phyloP scores from a whole-genome alignment of 768 basidiomycete species.

The Lentinula guzmanii region DNA sequence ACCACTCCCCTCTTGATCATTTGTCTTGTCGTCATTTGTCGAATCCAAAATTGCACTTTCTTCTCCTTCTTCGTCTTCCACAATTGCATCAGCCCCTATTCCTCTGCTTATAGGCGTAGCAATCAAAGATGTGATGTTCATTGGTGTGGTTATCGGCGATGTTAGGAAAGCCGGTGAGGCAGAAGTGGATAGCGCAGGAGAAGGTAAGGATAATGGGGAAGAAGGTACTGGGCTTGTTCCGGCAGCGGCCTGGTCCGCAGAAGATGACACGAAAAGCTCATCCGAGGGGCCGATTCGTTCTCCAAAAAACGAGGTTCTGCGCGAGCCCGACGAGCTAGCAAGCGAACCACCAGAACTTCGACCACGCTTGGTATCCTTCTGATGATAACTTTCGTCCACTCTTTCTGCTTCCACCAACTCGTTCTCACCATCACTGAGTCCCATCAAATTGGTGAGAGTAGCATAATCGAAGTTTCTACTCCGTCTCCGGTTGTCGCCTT shows the following conservation, averaged over 20 bases:
- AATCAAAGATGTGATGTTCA: not conserved
- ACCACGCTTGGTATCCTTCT: not conserved
- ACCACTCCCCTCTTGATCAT: not conserved
- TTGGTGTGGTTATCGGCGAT: not conserved
- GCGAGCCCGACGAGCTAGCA: not conserved
- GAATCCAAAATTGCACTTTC: not conserved
- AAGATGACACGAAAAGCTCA: not conserved
- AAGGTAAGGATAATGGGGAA: not conserved
- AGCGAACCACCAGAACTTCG: not conserved
- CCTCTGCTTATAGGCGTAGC: not conserved
- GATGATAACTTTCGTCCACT: not conserved
- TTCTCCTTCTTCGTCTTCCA: constrained; percentile 8
- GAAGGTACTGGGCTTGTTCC: not conserved
- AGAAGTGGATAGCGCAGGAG: not conserved
- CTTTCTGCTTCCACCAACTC: not conserved
- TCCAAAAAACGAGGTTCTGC: not conserved
- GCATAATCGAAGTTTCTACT: not conserved
- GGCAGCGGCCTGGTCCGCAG: not conserved
- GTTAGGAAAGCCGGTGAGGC: not conserved
- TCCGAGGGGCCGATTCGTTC: constrained; percentile 7
- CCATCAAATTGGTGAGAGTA: not conserved
- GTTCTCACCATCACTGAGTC: not conserved
- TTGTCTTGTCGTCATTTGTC: not conserved
- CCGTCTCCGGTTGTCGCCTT: not conserved
- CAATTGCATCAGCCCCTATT: not conserved